These are phyloP conservation scores for Vitis amurensis DNA, from an alignment of 164 flowering plant species.

Conservation along the genomic window DNA sequence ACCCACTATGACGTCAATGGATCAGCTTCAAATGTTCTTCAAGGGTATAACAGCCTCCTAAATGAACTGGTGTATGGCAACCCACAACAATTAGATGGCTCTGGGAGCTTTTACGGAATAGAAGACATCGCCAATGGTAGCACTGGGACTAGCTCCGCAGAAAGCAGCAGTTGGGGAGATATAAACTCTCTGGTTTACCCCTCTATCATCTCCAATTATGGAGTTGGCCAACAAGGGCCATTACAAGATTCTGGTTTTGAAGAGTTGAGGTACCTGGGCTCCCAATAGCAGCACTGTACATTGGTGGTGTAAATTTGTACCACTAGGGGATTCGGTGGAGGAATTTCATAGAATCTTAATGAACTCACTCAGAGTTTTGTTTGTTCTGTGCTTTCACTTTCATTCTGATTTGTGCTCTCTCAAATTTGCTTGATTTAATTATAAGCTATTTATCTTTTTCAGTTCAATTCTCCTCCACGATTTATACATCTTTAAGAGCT, in stretches of 20 bases:
- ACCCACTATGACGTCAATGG: conserved; percentile 14
- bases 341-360: conserved; percentile 14
- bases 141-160: conserved; percentile 29
- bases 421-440: neutral
- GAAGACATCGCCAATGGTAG: conserved; percentile 23
- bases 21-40: conserved; percentile 20
- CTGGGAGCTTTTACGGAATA: conserved; percentile 32
- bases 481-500: neutral
- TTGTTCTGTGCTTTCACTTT: conserved; percentile 15
- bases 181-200: conserved; percentile 33
- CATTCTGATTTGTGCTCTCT: neutral
- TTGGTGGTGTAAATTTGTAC: conserved; percentile 30
- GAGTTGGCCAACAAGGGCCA: conserved; percentile 30
- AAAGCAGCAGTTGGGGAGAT: conserved; percentile 47
- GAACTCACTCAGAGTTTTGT: conserved; percentile 10
- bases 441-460: neutral
- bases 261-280: conserved; percentile 28
- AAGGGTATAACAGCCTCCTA: conserved; percentile 20
- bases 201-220: conserved; percentile 26
- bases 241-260: conserved; percentile 25
- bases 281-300: conserved; percentile 17
- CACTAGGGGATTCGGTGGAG: conserved; percentile 8
- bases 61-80: conserved; percentile 24
- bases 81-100: conserved; percentile 19
- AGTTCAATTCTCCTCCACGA: neutral